phyloP scores from a whole-genome alignment of 164 flowering plant genomes.

The Amborella trichopoda region DNA sequence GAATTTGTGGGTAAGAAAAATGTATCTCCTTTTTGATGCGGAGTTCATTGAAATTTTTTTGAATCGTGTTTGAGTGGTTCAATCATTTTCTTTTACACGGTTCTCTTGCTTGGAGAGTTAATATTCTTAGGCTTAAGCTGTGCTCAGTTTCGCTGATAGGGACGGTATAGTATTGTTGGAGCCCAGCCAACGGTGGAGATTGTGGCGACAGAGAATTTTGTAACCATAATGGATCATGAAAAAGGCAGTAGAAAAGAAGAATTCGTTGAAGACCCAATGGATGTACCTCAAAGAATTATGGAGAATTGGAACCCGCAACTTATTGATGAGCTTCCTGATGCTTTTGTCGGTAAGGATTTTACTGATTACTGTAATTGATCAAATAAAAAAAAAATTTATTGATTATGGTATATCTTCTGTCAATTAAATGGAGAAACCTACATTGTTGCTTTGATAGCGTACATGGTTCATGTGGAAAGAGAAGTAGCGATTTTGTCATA shows the following conservation, averaged over 20 bases:
- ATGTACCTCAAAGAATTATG: constrained; percentile 43
- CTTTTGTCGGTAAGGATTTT: constrained; percentile 86
- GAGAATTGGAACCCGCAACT: constrained; percentile 61
- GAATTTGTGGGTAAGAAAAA: too few relatives aligned
- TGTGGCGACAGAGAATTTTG: constrained; percentile 55
- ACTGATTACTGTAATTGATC: too few relatives aligned
- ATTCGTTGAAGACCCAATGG: constrained; percentile 63
- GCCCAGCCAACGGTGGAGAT: constrained; percentile 70
- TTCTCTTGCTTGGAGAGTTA: too few relatives aligned
- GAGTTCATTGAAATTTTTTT: too few relatives aligned
- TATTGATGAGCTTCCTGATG: constrained; percentile 59
- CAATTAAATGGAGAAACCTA: too few relatives aligned
- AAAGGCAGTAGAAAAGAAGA: constrained; percentile 37
- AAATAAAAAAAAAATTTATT: too few relatives aligned
- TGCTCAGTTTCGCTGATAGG: constrained; percentile 27
- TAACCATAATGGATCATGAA: constrained; percentile 55
- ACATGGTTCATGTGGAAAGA: too few relatives aligned
- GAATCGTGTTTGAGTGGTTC: background rate
- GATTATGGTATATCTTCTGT: too few relatives aligned
- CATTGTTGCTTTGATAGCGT: too few relatives aligned
- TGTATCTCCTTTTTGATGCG: too few relatives aligned
- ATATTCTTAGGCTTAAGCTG: background rate
- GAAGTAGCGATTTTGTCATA: too few relatives aligned
- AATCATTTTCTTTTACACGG: too few relatives aligned
- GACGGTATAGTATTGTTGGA: constrained; percentile 72